phyloP scores from a whole-genome alignment of 2,329 filamentous ascomycete species.

The Sclerotinia sclerotiorum region DNA sequence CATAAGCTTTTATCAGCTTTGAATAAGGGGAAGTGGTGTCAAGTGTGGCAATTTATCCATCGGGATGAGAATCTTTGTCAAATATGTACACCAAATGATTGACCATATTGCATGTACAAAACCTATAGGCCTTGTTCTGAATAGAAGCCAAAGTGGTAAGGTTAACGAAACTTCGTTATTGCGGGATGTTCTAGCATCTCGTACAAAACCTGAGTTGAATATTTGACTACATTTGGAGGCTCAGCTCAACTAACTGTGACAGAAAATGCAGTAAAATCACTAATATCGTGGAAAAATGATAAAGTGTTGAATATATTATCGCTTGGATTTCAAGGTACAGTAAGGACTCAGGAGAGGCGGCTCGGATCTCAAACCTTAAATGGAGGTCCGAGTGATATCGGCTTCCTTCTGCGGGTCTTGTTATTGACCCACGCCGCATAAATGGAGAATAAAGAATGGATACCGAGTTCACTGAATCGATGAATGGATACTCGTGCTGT shows the following conservation, averaged over 20 bases:
- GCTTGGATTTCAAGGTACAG: not conserved
- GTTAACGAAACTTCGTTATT: not conserved
- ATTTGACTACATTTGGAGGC: not conserved
- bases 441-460: no score
- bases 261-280: not conserved
- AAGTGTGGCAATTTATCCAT: not conserved
- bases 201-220: not conserved
- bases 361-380: not conserved
- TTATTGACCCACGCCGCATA: no score
- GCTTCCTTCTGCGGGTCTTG: not conserved
- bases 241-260: no score
- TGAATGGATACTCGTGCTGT: no score
- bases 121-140: not conserved
- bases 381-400: conserved; percentile 1
- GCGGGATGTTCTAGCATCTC: not conserved
- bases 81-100: not conserved
- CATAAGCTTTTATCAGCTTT: not conserved
- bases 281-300: not conserved
- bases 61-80: not conserved
- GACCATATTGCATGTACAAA: not conserved
- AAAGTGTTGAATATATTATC: not conserved
- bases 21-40: not conserved
- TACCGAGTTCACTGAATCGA: no score
- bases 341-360: no score
- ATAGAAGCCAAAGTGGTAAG: not conserved